Evolutionary conservation across 306 rosid species (phyloP).

Genomic region (Inga oerstediana): DNA sequence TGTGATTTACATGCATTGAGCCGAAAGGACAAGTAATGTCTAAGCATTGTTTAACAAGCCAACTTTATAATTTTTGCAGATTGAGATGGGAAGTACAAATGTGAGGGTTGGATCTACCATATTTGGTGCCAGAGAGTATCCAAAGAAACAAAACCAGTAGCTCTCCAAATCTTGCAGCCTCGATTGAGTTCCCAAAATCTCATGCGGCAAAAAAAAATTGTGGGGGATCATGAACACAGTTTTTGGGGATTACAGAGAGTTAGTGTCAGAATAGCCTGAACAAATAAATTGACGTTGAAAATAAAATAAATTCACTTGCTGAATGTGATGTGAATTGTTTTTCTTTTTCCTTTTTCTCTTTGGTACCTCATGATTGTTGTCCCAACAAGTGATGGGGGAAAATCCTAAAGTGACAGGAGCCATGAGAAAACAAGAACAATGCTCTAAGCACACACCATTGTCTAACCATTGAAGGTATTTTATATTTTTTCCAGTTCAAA

Average conservation of each 20-base stretch:
- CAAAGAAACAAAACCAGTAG: conserved; percentile 49
- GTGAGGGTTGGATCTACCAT: conserved; percentile 92
- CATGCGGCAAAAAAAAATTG: not conserved
- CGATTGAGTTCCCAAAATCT: not conserved
- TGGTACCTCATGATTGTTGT: not conserved
- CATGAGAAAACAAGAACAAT: no score
- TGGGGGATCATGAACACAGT: not conserved
- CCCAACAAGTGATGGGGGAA: not conserved
- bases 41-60: conserved; percentile 4
- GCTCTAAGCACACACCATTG: no score
- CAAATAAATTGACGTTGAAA: conserved; percentile 25
- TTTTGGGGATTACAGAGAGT: conserved; percentile 20
- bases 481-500: no score
- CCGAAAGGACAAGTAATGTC: conserved; percentile 5
- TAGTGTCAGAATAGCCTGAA: conserved; percentile 24
- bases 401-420: no score
- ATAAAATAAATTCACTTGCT: not conserved
- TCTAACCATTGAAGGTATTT: no score
- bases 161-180: conserved; percentile 22
- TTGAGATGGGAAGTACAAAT: conserved; percentile 90
- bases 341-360: not conserved
- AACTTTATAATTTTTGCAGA: conserved; percentile 54
- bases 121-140: conserved; percentile 91
- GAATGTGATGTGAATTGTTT: not conserved
- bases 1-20: conserved; percentile 9